Percentiles rank a stretch among this genome's conserved stretches.
Evolutionary conservation across 164 flowering plant species (phyloP).

Genomic region (Kalanchoe fedtschenkoi): DNA sequence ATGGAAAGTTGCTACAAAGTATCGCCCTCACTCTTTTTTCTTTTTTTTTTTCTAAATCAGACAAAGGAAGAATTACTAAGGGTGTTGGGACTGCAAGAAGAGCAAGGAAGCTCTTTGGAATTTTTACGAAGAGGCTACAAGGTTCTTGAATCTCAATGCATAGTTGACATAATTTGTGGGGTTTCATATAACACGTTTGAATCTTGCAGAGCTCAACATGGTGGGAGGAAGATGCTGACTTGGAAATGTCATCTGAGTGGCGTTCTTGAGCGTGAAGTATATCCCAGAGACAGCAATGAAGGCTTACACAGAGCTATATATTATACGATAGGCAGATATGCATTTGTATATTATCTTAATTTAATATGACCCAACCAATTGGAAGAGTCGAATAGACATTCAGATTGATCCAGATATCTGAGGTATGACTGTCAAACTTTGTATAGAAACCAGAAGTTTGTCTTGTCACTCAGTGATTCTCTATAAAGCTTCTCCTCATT

Average conservation of each 20-base stretch:
- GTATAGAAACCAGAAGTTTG: too few species aligned
- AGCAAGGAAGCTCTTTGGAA: conserved; percentile 84
- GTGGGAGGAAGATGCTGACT: conserved; percentile 87
- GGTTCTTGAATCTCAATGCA: conserved; percentile 27
- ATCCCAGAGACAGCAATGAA: neutral
- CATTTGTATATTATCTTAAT: neutral
- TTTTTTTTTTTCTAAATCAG: conserved; percentile 22
- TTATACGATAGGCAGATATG: neutral
- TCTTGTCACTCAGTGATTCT: too few species aligned
- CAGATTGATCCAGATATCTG: too few species aligned
- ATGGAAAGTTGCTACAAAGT: neutral
- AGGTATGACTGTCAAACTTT: too few species aligned
- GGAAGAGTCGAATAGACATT: too few species aligned
- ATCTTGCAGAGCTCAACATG: conserved; percentile 57
- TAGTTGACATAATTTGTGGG: neutral
- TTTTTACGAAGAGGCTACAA: conserved; percentile 93
- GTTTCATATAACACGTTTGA: neutral
- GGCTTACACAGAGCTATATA: neutral
- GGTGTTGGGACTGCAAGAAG: conserved; percentile 90
- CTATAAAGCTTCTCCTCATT: too few species aligned
- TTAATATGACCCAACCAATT: too few species aligned
- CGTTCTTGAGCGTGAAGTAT: conserved; percentile 35
- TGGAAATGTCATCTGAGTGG: conserved; percentile 81
- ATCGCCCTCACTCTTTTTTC: neutral
- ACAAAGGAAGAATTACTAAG: conserved; percentile 90